Conservation (phyloP, 2,329 filamentous ascomycete species). For the Trichoderma citrinoviride region DNA sequence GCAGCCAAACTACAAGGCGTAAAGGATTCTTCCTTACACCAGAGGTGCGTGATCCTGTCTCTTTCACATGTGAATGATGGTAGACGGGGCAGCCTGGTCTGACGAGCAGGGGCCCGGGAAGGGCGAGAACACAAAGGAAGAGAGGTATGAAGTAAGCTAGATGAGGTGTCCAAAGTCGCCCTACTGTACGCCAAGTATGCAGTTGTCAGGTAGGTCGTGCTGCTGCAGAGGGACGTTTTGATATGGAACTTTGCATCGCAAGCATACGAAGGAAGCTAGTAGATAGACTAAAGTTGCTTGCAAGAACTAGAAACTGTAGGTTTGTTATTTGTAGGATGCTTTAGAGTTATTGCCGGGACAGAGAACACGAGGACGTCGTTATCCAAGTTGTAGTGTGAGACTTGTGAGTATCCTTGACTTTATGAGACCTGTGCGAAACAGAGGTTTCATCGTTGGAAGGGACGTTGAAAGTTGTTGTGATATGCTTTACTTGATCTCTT, state of each 20-base stretch:
- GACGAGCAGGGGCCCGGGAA: neutral
- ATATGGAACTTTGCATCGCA: neutral
- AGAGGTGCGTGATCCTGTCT: neutral
- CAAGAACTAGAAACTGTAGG: too few relatives aligned
- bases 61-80: neutral
- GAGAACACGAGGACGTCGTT: too few relatives aligned
- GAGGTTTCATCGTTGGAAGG: too few relatives aligned
- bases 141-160: neutral
- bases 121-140: neutral
- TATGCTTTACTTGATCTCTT: too few relatives aligned
- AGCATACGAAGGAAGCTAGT: neutral
- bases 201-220: neutral
- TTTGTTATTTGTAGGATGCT: too few relatives aligned
- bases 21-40: neutral
- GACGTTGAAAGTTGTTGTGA: too few relatives aligned
- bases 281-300: too few relatives aligned
- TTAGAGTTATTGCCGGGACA: too few relatives aligned
- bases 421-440: too few relatives aligned
- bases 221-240: neutral
- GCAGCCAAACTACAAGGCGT: neutral
- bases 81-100: neutral
- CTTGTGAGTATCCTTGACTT: too few relatives aligned
- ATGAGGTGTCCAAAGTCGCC: neutral
- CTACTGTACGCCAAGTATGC: slow-evolving; percentile 9
- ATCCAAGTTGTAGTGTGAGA: too few relatives aligned